phyloP scores from a whole-genome alignment of 1,284 basidiomycete species.

The Amylostereum areolatum region DNA sequence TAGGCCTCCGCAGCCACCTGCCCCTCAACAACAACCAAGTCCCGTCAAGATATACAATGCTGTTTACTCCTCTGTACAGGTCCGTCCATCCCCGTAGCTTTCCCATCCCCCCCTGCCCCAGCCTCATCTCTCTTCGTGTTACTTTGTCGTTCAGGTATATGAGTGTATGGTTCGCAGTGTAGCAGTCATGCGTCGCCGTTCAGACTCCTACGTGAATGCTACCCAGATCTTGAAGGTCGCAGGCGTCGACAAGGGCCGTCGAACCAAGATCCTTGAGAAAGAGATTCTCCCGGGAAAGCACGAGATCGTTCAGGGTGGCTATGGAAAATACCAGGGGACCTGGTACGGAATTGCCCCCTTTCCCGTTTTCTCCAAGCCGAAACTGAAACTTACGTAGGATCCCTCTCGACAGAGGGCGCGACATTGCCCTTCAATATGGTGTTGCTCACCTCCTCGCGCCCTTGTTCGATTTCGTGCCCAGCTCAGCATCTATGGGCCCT shows the following conservation, averaged over 20 bases:
- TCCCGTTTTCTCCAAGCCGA: slow-evolving; percentile 2
- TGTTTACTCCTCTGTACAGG: slow-evolving; percentile 83
- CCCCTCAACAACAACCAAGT: slow-evolving; percentile 28
- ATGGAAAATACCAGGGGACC: slow-evolving; percentile 99
- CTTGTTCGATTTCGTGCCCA: slow-evolving; percentile 88
- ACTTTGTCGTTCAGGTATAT: slow-evolving; percentile 60
- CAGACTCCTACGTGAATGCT: slow-evolving; percentile 94
- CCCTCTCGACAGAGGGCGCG: slow-evolving; percentile 84
- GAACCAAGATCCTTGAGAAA: slow-evolving; percentile 98
- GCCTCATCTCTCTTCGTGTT: slow-evolving; percentile 4
- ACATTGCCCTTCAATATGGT: slow-evolving; percentile 87
- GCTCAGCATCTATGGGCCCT: slow-evolving; percentile 54
- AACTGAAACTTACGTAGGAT: slow-evolving; percentile 53
- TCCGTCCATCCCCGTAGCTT: slow-evolving; percentile 20
- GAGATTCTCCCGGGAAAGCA: slow-evolving; percentile 95
- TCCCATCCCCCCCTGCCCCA: too few species aligned
- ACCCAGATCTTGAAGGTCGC: slow-evolving; percentile 99
- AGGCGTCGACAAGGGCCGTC: slow-evolving; percentile 92
- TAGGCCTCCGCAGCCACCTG: background rate
- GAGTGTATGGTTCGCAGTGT: slow-evolving; percentile 98
- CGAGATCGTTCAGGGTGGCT: slow-evolving; percentile 99
- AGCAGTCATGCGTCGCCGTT: slow-evolving; percentile 94
- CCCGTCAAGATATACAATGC: slow-evolving; percentile 85
- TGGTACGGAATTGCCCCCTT: slow-evolving; percentile 56
- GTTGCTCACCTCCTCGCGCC: slow-evolving; percentile 81